These are phyloP conservation scores for Globisporangium alternatum DNA, from an alignment of 352 stramenopile species.

Conservation along the genomic window DNA sequence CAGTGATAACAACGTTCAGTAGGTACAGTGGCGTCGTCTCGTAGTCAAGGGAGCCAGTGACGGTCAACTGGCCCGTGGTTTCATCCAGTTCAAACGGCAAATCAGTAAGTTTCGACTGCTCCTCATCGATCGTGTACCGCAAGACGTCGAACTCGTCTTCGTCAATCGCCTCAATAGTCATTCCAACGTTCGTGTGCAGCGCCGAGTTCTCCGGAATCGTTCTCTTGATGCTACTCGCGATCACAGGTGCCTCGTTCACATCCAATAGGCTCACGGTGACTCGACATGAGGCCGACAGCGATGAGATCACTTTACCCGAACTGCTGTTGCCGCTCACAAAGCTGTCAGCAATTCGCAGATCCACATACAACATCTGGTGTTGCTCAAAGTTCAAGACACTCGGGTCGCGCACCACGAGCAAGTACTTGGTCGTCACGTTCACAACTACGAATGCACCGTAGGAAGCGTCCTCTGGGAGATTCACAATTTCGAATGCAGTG, in stretches of 20 bases:
- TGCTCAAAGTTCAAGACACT: constrained; percentile 9
- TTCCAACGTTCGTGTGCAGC: constrained; percentile 9
- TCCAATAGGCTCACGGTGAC: constrained; percentile 35
- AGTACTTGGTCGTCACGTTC: not conserved
- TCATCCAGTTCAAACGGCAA: constrained; percentile 41
- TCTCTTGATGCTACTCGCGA: constrained; percentile 22
- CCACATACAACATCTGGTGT: not conserved
- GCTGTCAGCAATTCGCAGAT: constrained; percentile 12
- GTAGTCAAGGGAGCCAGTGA: constrained; percentile 28
- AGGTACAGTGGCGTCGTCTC: constrained; percentile 28
- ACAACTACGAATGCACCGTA: constrained; percentile 12
- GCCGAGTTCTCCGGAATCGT: constrained; percentile 37
- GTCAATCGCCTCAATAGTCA: constrained; percentile 7
- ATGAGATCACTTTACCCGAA: constrained; percentile 24
- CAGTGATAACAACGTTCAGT: constrained; percentile 17
- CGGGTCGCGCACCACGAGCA: not conserved
- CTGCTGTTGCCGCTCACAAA: constrained; percentile 8
- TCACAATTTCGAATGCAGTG: constrained; percentile 41
- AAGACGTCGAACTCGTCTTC: constrained; percentile 7
- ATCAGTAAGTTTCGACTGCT: too few species aligned
- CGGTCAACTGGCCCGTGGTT: constrained; percentile 31
- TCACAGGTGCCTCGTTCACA: constrained; percentile 44
- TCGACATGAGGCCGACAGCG: constrained; percentile 34
- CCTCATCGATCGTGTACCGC: not conserved
- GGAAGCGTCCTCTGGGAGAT: constrained; percentile 8